Evolutionary conservation across 2,329 filamentous ascomycete species (phyloP), one percentile per base, ranked within the genome.

Genomic region (Calonectria pauciramosa): DNA sequence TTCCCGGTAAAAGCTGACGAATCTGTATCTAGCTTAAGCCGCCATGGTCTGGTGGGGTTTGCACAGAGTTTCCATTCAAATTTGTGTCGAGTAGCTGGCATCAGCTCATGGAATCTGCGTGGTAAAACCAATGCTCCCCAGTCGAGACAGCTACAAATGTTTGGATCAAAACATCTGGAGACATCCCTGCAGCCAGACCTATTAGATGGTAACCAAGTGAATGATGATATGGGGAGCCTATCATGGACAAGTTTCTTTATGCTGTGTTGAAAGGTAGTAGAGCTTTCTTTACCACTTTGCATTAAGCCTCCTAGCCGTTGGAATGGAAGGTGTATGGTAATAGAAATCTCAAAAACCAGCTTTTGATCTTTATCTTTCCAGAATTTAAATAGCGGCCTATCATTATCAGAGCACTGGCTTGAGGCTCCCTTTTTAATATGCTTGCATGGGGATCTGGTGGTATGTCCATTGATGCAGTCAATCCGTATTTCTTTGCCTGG

Each of bases 111-210:
- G 9, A 10, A 13, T 30, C n/a, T 41, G 44, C 32, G 18, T 41
- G 36, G 14, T 34, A 16, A 44, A 32, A 18, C 34, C 26, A 20
- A 30, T n/a, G 36, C 13, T 2, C 64, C 63, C 72, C 68, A 74
- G 32, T 74, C 63, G 18, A 74, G 52, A 44, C 68, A 74, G 64
- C 54, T 65, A 47, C 64, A 74, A 14, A 71, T 9, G 20, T 74
- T 71, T 2, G 68, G 63, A 67, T 74, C 68, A 32, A 74, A 74
- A 23, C 47, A 59, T 44, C 11, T 23, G 3, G 59, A 3, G 13
- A 64, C 82, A 80, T 3, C 41, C 18, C n/a, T 8, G 4, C 8
- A 8, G 30, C 30, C 30, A 8, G 2, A n/a, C 9, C 23, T 41
- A 13, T 70, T 64, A 13, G n/a, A 3, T n/a, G 49, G 36, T 23